Percentiles rank a stretch among this genome's conserved stretches.
Evolutionary conservation across 352 stramenopile genomes (phyloP).

Genomic region (Peronospora tabacina): DNA sequence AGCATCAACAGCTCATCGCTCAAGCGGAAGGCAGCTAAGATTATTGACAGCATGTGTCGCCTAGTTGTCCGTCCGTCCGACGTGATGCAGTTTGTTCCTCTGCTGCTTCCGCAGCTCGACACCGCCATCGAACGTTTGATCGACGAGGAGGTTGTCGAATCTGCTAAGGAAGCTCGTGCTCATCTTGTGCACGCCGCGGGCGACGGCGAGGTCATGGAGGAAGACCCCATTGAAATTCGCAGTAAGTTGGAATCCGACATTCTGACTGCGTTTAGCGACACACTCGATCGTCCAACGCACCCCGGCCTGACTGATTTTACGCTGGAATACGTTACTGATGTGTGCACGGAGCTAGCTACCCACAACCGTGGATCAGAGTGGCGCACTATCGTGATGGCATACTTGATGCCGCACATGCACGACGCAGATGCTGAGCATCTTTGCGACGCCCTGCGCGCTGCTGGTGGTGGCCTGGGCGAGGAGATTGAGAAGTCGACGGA

Average conservation of each 20-base stretch:
- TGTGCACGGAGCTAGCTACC: constrained; percentile 55
- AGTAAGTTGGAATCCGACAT: constrained; percentile 43
- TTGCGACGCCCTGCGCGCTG: constrained; percentile 42
- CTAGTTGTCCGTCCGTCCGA: constrained; percentile 82
- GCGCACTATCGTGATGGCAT: constrained; percentile 40
- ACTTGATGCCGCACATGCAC: constrained; percentile 52
- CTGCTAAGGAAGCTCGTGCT: constrained; percentile 47
- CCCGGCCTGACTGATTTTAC: constrained; percentile 44
- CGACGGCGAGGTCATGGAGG: constrained; percentile 39
- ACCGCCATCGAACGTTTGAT: constrained; percentile 88
- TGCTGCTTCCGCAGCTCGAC: constrained; percentile 89
- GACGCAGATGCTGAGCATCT: constrained; percentile 42
- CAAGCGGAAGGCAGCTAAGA: constrained; percentile 87
- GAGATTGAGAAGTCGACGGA: constrained; percentile 49
- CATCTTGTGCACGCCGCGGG: constrained; percentile 53
- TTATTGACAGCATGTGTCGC: constrained; percentile 92
- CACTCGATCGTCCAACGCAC: constrained; percentile 41
- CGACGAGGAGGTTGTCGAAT: constrained; percentile 86
- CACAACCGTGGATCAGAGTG: constrained; percentile 52
- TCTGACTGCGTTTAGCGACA: constrained; percentile 35
- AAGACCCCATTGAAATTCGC: constrained; percentile 51
- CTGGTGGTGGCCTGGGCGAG: constrained; percentile 43
- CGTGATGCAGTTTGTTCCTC: constrained; percentile 88
- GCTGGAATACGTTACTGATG: constrained; percentile 51
- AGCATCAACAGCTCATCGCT: constrained; percentile 87